A percentile compares a stretch with the other conserved stretches of the same genome.
Evolutionary conservation across 306 rosid genomes (phyloP).

Genomic region (Quercus suber): DNA sequence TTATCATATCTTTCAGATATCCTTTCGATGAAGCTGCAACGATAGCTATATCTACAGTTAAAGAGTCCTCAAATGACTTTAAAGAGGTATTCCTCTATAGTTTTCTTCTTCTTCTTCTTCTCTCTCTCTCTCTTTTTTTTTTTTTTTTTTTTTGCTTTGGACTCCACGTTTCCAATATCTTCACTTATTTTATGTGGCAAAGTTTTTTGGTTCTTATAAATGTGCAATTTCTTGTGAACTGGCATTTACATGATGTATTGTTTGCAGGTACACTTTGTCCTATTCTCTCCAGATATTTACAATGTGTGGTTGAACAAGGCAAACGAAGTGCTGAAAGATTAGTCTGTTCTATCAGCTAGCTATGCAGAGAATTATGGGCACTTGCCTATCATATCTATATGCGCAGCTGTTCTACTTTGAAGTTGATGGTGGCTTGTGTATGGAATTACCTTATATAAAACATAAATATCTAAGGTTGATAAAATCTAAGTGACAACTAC

Average conservation of each 20-base stretch:
- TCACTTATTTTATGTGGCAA: neutral
- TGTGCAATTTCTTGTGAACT: slow-evolving; percentile 3
- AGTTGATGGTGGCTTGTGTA: neutral
- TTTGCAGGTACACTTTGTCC: slow-evolving; percentile 80
- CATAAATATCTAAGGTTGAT: neutral
- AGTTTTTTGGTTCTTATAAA: neutral
- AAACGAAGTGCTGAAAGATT: slow-evolving; percentile 49
- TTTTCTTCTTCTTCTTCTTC: too few species aligned
- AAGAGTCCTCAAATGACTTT: slow-evolving; percentile 57
- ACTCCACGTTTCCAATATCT: neutral
- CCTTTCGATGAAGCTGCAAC: slow-evolving; percentile 75
- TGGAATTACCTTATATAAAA: neutral
- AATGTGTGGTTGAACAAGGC: slow-evolving; percentile 59
- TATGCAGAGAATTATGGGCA: neutral
- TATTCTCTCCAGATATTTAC: slow-evolving; percentile 53
- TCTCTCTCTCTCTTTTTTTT: too few species aligned
- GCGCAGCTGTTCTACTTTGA: neutral
- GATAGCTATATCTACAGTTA: slow-evolving; percentile 62
- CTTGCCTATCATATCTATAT: neutral
- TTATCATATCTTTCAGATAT: slow-evolving; percentile 44
- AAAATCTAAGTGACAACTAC: neutral
- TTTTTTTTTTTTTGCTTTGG: neutral
- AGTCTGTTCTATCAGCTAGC: slow-evolving; percentile 6
- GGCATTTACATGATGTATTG: slow-evolving; percentile 8
- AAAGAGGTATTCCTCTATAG: slow-evolving; percentile 52